Percentiles rank a stretch among this genome's conserved stretches.
Conservation (phyloP, 371 early-diverging fungal genomes). For the Syncephalis fuscata region DNA sequence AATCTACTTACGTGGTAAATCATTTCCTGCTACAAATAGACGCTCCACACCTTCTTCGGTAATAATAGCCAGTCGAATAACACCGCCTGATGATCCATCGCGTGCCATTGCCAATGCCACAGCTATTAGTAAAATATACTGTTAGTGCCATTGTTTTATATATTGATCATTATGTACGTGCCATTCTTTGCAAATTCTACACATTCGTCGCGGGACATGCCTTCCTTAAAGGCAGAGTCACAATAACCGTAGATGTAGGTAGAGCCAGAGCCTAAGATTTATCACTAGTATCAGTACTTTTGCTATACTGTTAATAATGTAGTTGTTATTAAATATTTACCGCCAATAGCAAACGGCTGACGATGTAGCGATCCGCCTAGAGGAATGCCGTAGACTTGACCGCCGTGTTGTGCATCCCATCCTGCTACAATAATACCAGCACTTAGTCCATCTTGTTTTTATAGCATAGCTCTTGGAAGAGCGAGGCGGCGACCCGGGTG, state of each 20-base stretch:
- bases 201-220: slow-evolving; percentile 85
- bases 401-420: slow-evolving; percentile 89
- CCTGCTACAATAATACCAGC: slow-evolving; percentile 99
- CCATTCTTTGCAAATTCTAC: slow-evolving; percentile 90
- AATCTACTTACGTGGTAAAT: slow-evolving; percentile 38
- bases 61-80: slow-evolving; percentile 93
- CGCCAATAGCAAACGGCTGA: slow-evolving; percentile 93
- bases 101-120: slow-evolving; percentile 92
- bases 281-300: no score
- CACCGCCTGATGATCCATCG: slow-evolving; percentile 98
- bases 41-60: slow-evolving; percentile 83
- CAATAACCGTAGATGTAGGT: slow-evolving; percentile 98
- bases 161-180: slow-evolving; percentile 17
- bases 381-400: slow-evolving; percentile 84
- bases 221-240: slow-evolving; percentile 71
- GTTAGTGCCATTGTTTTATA: neutral
- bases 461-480: slow-evolving; percentile 93
- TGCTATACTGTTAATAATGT: neutral
- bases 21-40: slow-evolving; percentile 77
- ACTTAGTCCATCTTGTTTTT: slow-evolving; percentile 74
- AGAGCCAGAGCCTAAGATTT: slow-evolving; percentile 93
- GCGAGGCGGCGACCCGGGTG: slow-evolving; percentile 79
- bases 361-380: slow-evolving; percentile 92
- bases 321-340: slow-evolving; percentile 10
- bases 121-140: slow-evolving; percentile 23